phyloP scores from a whole-genome alignment of 169 alveolate species.

The Cryptosporidium sp. region DNA sequence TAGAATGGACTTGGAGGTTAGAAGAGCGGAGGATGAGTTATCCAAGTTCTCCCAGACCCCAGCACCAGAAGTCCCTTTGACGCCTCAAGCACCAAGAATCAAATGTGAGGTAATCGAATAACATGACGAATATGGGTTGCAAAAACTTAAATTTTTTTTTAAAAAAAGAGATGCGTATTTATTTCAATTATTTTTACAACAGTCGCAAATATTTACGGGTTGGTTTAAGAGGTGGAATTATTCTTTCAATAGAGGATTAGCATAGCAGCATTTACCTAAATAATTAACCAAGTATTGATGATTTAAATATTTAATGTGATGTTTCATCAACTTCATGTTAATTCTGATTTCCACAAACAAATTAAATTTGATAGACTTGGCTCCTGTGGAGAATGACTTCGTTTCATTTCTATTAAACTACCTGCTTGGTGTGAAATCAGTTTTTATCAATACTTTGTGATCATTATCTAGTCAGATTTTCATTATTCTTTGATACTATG shows the following conservation, averaged over 20 bases:
- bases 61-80: conserved; percentile 21
- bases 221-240: background rate
- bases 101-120: conserved; percentile 20
- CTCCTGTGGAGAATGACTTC: background rate
- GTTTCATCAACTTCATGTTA: too few relatives aligned
- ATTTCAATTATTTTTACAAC: background rate
- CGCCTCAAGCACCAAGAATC: conserved; percentile 21
- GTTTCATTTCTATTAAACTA: background rate
- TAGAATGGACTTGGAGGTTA: conserved; percentile 25
- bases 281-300: background rate
- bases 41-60: background rate
- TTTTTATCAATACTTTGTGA: background rate
- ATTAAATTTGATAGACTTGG: background rate
- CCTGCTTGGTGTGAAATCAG: background rate
- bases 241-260: background rate
- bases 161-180: background rate
- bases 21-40: conserved; percentile 5
- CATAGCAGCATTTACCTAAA: background rate
- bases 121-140: background rate
- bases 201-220: background rate
- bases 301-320: background rate
- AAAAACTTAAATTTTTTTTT: background rate
- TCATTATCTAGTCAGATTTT: too few relatives aligned
- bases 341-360: background rate
- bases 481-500: background rate